Percentiles rank a stretch among this genome's conserved stretches.
Evolutionary conservation across 257 asterid genomes (phyloP).

Genomic region (Lycium ferocissimum): DNA sequence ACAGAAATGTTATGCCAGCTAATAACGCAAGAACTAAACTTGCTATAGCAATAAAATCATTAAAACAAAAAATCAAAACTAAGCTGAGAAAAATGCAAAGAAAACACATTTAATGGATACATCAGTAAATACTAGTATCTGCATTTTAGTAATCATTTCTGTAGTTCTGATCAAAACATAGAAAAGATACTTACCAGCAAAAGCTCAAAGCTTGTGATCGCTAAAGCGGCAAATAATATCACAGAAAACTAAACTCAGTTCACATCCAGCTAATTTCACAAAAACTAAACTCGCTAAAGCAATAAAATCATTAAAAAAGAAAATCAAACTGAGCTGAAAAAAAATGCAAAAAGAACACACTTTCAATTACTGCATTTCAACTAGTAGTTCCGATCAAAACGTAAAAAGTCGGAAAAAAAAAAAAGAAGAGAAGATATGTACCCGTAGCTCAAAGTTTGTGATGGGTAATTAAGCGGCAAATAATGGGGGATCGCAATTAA

Average conservation of each 20-base stretch:
- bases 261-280: too few relatives aligned
- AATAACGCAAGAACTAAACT: neutral
- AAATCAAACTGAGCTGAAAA: too few relatives aligned
- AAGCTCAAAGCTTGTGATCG: too few relatives aligned
- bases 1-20: neutral
- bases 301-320: too few relatives aligned
- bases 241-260: too few relatives aligned
- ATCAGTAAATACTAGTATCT: neutral
- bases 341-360: too few relatives aligned
- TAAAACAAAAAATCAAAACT: neutral
- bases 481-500: neutral
- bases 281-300: too few relatives aligned
- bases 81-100: neutral
- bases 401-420: neutral
- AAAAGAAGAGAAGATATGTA: neutral
- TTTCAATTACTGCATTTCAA: too few relatives aligned
- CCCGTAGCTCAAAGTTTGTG: slow-evolving; percentile 12
- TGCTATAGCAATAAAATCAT: neutral
- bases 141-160: neutral
- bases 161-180: too few relatives aligned
- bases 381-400: too few relatives aligned
- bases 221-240: too few relatives aligned
- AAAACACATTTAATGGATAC: neutral
- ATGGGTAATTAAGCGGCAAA: neutral
- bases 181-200: too few relatives aligned